These are phyloP conservation scores for Dalechampia spathulata DNA, from an alignment of 441 rosid species.

Conservation along the genomic window DNA sequence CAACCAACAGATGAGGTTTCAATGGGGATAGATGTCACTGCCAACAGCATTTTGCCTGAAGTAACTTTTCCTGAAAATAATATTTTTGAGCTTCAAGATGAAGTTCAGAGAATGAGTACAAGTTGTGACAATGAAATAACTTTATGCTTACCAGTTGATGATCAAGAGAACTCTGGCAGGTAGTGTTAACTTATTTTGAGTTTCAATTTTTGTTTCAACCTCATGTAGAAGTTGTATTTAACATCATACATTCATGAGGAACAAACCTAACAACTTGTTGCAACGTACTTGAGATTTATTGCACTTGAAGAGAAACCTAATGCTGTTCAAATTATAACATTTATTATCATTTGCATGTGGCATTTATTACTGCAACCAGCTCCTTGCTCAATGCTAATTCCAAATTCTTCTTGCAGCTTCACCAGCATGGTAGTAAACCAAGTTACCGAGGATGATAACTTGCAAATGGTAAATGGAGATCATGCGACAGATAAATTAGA, in stretches of 20 bases:
- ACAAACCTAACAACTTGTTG: conserved; percentile 1
- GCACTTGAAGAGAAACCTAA: too few relatives aligned
- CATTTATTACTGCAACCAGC: conserved; percentile 2
- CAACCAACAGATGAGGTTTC: conserved; percentile 22
- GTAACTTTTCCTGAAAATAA: conserved; percentile 9
- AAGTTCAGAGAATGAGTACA: conserved; percentile 16
- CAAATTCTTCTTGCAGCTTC: conserved; percentile 34
- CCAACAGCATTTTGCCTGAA: conserved; percentile 13
- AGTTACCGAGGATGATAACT: conserved; percentile 20
- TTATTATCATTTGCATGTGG: neutral
- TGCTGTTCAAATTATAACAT: too few relatives aligned
- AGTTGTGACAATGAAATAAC: conserved; percentile 15
- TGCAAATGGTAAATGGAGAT: conserved; percentile 17
- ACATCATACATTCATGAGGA: neutral
- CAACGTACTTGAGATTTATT: too few relatives aligned
- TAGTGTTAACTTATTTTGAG: conserved; percentile 13
- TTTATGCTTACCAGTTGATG: conserved; percentile 14
- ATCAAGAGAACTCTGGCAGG: conserved; percentile 26
- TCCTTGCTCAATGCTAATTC: conserved; percentile 17
- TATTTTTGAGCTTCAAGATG: conserved; percentile 20
- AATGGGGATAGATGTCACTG: conserved; percentile 5
- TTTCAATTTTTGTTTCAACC: neutral
- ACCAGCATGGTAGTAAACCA: conserved; percentile 21
- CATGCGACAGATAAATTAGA: conserved; percentile 24
- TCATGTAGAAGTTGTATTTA: neutral